Conservation (phyloP, 2,329 filamentous ascomycete species). For the Exophiala bonariae region DNA sequence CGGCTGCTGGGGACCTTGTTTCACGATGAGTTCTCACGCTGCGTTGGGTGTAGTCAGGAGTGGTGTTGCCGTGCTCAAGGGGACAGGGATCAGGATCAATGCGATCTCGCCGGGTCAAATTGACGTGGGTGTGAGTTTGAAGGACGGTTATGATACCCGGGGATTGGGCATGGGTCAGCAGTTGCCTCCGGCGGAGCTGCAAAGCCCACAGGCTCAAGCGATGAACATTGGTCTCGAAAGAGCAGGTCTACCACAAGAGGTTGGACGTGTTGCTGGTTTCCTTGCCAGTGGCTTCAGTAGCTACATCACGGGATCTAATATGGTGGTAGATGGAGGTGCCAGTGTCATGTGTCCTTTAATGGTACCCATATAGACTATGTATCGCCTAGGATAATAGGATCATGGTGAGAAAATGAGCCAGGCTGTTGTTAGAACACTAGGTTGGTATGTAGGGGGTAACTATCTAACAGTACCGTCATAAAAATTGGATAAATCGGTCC, state of each 20-base stretch:
- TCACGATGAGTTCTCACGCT: constrained; percentile 61
- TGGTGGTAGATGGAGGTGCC: constrained; percentile 63
- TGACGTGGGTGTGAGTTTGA: constrained; percentile 22
- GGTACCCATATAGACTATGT: constrained; percentile 38
- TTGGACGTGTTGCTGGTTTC: constrained; percentile 62
- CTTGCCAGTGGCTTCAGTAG: constrained; percentile 63
- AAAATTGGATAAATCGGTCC: constrained; percentile 66
- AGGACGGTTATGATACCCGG: constrained; percentile 46
- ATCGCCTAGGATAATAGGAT: neutral
- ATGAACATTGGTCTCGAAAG: constrained; percentile 59
- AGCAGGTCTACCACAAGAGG: constrained; percentile 57
- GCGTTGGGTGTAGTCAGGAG: constrained; percentile 59
- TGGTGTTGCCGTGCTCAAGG: constrained; percentile 30
- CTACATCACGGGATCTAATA: constrained; percentile 62
- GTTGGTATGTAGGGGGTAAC: constrained; percentile 76
- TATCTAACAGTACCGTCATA: constrained; percentile 96
- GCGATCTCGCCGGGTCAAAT: constrained; percentile 32
- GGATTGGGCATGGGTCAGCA: constrained; percentile 49
- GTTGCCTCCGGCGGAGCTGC: constrained; percentile 56
- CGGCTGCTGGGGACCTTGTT: constrained; percentile 61
- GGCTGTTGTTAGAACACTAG: too few species aligned
- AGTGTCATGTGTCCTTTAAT: constrained; percentile 44
- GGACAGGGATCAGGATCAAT: constrained; percentile 32
- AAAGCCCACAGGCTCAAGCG: constrained; percentile 51
- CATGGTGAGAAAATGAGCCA: too few species aligned